Conservation (phyloP, 2,329 filamentous ascomycete genomes). For the Arthrocladium fulminans region DNA sequence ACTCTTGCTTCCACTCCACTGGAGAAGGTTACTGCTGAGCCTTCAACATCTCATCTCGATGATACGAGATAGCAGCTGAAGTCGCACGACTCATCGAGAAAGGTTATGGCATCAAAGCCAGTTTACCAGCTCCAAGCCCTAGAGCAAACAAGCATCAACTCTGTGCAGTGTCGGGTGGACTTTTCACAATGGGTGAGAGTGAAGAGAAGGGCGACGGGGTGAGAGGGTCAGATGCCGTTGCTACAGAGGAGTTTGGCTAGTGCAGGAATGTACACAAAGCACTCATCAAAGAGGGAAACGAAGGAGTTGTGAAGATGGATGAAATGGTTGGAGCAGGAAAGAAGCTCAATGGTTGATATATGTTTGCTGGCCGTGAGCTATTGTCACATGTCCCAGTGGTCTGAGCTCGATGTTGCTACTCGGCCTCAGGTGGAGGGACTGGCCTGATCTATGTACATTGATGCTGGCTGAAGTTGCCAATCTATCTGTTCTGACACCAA, state of each 20-base stretch:
- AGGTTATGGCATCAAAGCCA: constrained; percentile 34
- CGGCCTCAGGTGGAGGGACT: too few relatives aligned
- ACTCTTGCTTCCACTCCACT: constrained; percentile 32
- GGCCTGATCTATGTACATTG: too few relatives aligned
- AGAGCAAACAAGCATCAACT: background rate
- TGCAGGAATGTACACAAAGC: background rate
- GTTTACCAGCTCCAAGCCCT: background rate
- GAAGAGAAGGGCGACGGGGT: background rate
- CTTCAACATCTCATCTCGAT: constrained; percentile 40
- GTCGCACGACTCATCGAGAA: constrained; percentile 31
- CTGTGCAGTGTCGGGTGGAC: background rate
- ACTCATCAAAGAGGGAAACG: background rate
- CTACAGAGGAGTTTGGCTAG: background rate
- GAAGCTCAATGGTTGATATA: background rate
- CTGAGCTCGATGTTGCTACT: too few relatives aligned
- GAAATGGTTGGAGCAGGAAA: background rate
- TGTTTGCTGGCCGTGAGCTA: too few relatives aligned
- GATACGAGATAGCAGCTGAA: constrained; percentile 39
- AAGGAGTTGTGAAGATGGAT: background rate
- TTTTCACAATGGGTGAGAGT: background rate
- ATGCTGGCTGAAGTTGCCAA: too few relatives aligned
- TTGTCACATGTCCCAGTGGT: too few relatives aligned
- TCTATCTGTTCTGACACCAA: too few relatives aligned
- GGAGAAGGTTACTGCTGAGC: constrained; percentile 28
- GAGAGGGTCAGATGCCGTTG: background rate